These are phyloP conservation scores for Hysterangium stoloniferum DNA, from an alignment of 768 basidiomycete species.

Conservation along the genomic window DNA sequence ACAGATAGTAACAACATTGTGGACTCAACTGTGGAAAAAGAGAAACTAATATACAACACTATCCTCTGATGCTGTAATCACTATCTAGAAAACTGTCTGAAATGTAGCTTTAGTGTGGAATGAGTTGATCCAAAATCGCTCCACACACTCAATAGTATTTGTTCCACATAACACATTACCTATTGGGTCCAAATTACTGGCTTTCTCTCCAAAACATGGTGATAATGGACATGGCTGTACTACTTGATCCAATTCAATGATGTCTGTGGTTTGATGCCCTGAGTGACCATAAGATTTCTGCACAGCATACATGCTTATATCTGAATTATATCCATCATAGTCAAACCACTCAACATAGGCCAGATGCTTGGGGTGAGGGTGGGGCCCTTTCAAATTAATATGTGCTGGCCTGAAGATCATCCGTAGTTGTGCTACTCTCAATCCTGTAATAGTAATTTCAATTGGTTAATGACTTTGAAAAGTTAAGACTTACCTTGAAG, in stretches of 20 bases:
- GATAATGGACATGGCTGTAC: not conserved
- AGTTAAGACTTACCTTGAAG: not conserved
- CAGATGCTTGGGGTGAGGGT: constrained; percentile 12
- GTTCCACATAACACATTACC: not conserved
- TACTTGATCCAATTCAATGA: not conserved
- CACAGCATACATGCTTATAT: not conserved
- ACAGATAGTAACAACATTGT: too few species aligned
- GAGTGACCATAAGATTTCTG: not conserved
- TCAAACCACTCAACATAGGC: constrained; percentile 23
- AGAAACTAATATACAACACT: too few species aligned
- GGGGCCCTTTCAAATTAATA: not conserved
- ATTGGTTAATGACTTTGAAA: not conserved
- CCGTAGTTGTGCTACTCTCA: constrained; percentile 12
- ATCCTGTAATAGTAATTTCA: not conserved
- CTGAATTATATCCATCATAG: not conserved
- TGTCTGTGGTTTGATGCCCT: not conserved
- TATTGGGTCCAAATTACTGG: not conserved
- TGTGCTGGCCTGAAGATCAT: constrained; percentile 13
- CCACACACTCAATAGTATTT: not conserved
- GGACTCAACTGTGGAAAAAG: too few species aligned
- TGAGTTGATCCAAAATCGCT: not conserved
- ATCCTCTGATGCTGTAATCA: too few species aligned
- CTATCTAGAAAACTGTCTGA: not conserved
- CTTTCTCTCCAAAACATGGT: not conserved
- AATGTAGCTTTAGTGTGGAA: not conserved